Evolutionary conservation across 768 basidiomycete genomes (phyloP).

Genomic region (Pholiota microspora): DNA sequence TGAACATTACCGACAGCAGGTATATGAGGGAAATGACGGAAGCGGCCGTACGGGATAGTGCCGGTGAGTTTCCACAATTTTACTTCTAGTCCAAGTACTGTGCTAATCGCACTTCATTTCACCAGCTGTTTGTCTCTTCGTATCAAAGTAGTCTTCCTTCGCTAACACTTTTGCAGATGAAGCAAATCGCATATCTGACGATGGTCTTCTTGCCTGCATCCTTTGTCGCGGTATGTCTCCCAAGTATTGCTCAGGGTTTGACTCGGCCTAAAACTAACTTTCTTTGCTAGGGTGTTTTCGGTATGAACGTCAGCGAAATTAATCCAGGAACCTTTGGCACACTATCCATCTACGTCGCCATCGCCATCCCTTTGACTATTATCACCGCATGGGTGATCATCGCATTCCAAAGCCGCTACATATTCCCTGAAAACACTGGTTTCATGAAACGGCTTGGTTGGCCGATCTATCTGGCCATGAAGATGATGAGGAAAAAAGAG

Average conservation of each 20-base stretch:
- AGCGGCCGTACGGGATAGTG: slow-evolving; percentile 47
- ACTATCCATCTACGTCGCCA: slow-evolving; percentile 38
- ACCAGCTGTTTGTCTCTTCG: slow-evolving; percentile 18
- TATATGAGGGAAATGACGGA: slow-evolving; percentile 53
- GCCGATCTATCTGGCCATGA: slow-evolving; percentile 20
- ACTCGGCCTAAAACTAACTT: neutral
- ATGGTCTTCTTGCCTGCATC: slow-evolving; percentile 63
- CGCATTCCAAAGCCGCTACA: slow-evolving; percentile 45
- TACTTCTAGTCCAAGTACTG: neutral
- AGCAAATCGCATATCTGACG: slow-evolving; percentile 58
- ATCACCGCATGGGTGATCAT: slow-evolving; percentile 50
- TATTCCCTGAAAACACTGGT: slow-evolving; percentile 23
- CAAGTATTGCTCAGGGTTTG: neutral
- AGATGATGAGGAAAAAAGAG: slow-evolving; percentile 7
- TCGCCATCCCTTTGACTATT: slow-evolving; percentile 43
- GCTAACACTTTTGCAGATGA: slow-evolving; percentile 34
- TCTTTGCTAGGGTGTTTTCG: slow-evolving; percentile 44
- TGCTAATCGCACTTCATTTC: neutral
- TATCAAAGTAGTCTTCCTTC: neutral
- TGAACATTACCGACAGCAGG: slow-evolving; percentile 55
- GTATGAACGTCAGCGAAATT: slow-evolving; percentile 57
- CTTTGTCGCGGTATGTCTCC: slow-evolving; percentile 41
- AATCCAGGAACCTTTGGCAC: slow-evolving; percentile 33
- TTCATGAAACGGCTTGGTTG: slow-evolving; percentile 21
- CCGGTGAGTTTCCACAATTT: slow-evolving; percentile 30